Conservation (phyloP, 176 grass and related monocot genomes). For the Phoenix roebelenii region DNA sequence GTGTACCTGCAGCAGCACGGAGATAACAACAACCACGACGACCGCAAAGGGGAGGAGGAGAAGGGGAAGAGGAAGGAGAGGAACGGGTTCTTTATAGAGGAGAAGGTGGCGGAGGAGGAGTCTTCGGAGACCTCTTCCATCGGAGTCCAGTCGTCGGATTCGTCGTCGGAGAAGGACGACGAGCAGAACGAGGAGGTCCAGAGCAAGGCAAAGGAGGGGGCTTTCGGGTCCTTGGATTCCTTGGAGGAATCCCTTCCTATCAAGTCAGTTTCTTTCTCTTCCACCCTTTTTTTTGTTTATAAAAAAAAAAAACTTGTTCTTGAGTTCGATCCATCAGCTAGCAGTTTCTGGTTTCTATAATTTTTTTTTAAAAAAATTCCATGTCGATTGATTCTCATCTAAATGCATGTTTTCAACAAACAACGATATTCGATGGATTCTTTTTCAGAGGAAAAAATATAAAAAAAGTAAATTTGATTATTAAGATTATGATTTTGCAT, state of each 20-base stretch:
- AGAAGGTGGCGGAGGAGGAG: slow-evolving; percentile 21
- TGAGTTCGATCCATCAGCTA: no score
- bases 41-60: not conserved
- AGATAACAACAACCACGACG: no score
- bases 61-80: not conserved
- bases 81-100: slow-evolving; percentile 26
- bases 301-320: no score
- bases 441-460: no score
- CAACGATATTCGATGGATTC: no score
- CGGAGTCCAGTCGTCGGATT: not conserved
- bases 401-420: no score
- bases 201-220: not conserved
- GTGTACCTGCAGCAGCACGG: slow-evolving; percentile 13
- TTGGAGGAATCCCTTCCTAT: not conserved
- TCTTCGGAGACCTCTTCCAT: not conserved
- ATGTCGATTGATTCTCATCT: no score
- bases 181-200: not conserved
- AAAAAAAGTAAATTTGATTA: no score
- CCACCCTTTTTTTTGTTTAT: no score
- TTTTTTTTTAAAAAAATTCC: no score
- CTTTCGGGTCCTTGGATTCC: not conserved
- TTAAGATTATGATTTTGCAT: no score
- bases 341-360: no score
- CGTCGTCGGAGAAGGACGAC: not conserved
- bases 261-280: slow-evolving; percentile 2